Base-by-base conservation (phyloP, 2,329 filamentous ascomycete genomes). In the Monosporascus ibericus region DNA sequence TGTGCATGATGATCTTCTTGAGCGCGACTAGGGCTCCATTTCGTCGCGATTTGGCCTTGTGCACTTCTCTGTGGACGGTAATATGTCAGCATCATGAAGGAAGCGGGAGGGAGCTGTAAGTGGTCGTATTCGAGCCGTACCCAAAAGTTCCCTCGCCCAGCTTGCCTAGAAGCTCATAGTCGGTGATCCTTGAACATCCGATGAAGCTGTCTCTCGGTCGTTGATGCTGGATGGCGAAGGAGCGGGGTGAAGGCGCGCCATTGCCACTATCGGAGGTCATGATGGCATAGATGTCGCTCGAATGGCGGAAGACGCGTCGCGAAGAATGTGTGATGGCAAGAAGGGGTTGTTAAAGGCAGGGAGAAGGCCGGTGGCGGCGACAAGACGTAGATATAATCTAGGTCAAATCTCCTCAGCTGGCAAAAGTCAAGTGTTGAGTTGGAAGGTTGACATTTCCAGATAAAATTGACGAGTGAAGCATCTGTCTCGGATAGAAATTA, bases 1-100 rank as follows among this genome's bases (percentile, higher is more conserved):
- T 95, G 70, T 97, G 94, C 89, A 97, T 96, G 60, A 99, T 84
- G 60, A 99, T 99, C 79, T 97, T 97, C 76, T 99, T 99, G 65
- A 99, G 72, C 4, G 94, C 94, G 55, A 96, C 88, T 46, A 92
- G 71, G 24, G 82, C 79, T 50, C 88, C 87, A 1, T 84, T 88
- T 64, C 81, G 87, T 63, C 83, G 86, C 27, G 88, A 90, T 56
- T 82, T 82, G 55, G 91, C 94, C 65, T 92, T 94, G 70, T 96
- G 90, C 39, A 97, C 94, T 74, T 97, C 91, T 60, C 86, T 88
- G 57, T 18, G 47, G 11, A 20, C 18, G 30, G 50, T 9, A 25
- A n/a, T 2, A 14, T 20, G 52, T 60, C 53, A 62, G 54, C 40
- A 17, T 27, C 18, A 63, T 67, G 46, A 51, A 15, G 17, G 40